Conservation (phyloP, 257 asterid genomes). For the Salvia splendens region DNA sequence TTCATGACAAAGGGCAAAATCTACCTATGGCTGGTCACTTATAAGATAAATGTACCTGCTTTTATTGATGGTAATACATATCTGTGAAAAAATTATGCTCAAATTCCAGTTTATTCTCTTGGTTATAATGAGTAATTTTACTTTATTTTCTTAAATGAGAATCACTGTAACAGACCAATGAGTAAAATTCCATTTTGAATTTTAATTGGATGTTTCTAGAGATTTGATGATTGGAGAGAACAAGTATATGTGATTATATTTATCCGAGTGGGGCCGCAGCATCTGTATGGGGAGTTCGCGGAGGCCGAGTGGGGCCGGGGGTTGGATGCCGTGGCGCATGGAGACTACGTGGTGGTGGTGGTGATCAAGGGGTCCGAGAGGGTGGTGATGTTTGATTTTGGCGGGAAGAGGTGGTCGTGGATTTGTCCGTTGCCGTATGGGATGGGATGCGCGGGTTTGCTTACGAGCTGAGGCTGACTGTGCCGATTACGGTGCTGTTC, state of each 20-base stretch:
- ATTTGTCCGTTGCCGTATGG: conserved; percentile 68
- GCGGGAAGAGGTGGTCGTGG: conserved; percentile 73
- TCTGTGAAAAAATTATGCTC: too few relatives aligned
- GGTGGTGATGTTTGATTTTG: conserved; percentile 65
- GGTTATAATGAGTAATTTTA: not conserved
- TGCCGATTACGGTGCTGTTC: conserved; percentile 72
- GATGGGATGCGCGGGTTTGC: conserved; percentile 78
- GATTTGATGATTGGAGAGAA: not conserved
- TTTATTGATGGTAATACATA: too few relatives aligned
- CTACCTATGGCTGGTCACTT: not conserved
- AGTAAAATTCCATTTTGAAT: not conserved
- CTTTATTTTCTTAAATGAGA: not conserved
- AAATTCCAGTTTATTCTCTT: too few relatives aligned
- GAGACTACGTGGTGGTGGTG: conserved; percentile 56
- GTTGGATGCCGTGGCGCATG: conserved; percentile 72
- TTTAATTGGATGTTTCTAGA: not conserved
- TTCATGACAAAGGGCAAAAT: not conserved
- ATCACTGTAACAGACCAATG: not conserved
- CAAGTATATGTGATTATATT: too few relatives aligned
- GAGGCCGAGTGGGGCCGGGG: conserved; percentile 73
- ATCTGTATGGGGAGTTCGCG: conserved; percentile 64
- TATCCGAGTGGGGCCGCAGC: conserved; percentile 59
- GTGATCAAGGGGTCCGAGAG: conserved; percentile 51
- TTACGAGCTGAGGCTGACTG: conserved; percentile 65
- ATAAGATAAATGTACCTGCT: not conserved